Base-by-base conservation (phyloP, 2,329 filamentous ascomycete genomes). In the Penicillium psychrosexuale region DNA sequence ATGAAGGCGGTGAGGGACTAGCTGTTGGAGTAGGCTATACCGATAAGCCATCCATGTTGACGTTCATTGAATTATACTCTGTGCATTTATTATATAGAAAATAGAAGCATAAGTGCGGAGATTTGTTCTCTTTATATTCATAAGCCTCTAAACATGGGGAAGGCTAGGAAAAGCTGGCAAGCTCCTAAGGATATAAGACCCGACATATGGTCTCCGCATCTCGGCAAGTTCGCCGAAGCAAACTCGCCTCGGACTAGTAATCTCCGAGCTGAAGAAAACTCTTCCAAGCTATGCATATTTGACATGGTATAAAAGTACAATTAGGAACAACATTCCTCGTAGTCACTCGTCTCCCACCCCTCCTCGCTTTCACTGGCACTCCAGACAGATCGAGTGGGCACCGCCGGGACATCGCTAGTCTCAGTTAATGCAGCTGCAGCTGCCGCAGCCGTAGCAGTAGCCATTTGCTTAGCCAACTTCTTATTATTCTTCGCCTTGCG, bases 331-430 rank as follows among this genome's bases (percentile, higher is more conserved):
- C 33, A 58, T 37, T 53, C 44, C 52, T 62, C 61, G 43, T 31
- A 47, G 30, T 66, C 67, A 54, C 66, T 69, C 2, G 64, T 69
- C 40, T 61, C 64, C 71, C 72, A 74, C 4, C 70, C 72, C 30
- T 60, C 65, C 49, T 74, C 72, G 51, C 69, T 73, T 53, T 74
- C 72, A 53, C 69, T 70, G 1, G 68, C 71, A 63, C 66, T 69
- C 66, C 68, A 74, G 40, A 62, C 60, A 24, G 69, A 69, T 17
- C 49, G 51, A 40, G 49, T 38, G 24, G 53, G 30, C 34, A 45
- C 31, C 39, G 53, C 28, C 15, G 53, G 53, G 5, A 40, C 28
- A 27, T 60, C 57, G 7, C 51, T 51, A 40, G 38, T 39, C 46
- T 48, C 49, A 13, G 42, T 48, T 9, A 44, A 49, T 5, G 47